phyloP scores from a whole-genome alignment of 495 filamentous ascomycete genomes.

The Clavariopsis aquatica region DNA sequence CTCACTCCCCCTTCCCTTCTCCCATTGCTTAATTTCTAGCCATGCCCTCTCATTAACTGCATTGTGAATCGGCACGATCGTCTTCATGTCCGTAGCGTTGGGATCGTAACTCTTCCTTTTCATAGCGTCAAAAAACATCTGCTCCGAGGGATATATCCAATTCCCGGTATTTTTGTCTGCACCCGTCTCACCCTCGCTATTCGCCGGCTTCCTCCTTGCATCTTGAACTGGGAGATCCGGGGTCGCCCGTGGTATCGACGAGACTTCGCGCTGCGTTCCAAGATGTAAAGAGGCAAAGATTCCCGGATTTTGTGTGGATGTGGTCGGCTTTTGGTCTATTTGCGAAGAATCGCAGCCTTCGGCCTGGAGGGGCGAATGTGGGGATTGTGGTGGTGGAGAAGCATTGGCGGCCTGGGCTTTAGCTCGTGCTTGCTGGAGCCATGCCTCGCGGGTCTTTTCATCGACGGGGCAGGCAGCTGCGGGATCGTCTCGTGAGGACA shows the following conservation, averaged over 20 bases:
- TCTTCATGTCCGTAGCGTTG: slow-evolving; percentile 70
- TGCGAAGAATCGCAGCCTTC: slow-evolving; percentile 41
- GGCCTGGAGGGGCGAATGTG: slow-evolving; percentile 26
- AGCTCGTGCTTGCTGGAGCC: slow-evolving; percentile 61
- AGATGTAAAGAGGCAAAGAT: slow-evolving; percentile 40
- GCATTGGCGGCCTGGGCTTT: slow-evolving; percentile 37
- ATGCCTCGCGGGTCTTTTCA: slow-evolving; percentile 78
- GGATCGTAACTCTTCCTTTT: slow-evolving; percentile 71
- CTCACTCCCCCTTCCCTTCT: slow-evolving; percentile 61
- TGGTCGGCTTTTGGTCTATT: slow-evolving; percentile 32
- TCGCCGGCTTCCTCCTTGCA: slow-evolving; percentile 38
- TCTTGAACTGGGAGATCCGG: slow-evolving; percentile 36
- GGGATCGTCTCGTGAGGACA: slow-evolving; percentile 40
- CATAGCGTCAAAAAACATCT: slow-evolving; percentile 95
- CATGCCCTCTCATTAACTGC: slow-evolving; percentile 65
- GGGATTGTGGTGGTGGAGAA: slow-evolving; percentile 36
- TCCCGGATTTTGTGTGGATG: slow-evolving; percentile 40
- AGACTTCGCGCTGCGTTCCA: slow-evolving; percentile 69
- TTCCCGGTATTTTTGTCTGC: slow-evolving; percentile 67
- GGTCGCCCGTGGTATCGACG: slow-evolving; percentile 71
- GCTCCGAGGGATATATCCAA: slow-evolving; percentile 96
- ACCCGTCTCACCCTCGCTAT: slow-evolving; percentile 72
- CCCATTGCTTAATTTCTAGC: slow-evolving; percentile 64
- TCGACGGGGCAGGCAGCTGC: slow-evolving; percentile 77
- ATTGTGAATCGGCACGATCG: slow-evolving; percentile 96